These are phyloP conservation scores for Backusella westeae DNA, from an alignment of 192 early-diverging fungal species.

Conservation along the genomic window DNA sequence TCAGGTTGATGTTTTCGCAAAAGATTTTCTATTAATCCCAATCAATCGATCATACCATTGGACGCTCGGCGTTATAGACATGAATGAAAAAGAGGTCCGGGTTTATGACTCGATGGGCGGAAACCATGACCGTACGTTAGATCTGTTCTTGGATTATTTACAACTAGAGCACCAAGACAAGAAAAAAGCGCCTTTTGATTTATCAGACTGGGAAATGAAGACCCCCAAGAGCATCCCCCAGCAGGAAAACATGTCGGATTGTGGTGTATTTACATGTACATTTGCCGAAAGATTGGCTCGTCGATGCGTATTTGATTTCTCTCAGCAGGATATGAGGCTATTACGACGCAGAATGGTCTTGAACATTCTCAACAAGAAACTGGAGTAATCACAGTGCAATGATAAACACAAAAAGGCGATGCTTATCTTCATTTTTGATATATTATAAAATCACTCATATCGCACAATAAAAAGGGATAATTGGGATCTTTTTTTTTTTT, in stretches of 20 bases:
- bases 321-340: conserved; percentile 69
- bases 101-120: conserved; percentile 86
- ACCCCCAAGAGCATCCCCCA: conserved; percentile 70
- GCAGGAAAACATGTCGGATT: conserved; percentile 90
- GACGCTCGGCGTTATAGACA: conserved; percentile 44
- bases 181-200: conserved; percentile 56
- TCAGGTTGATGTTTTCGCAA: conserved; percentile 67
- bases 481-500: too few relatives aligned
- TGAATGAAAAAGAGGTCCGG: conserved; percentile 57
- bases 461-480: too few relatives aligned
- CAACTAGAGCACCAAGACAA: conserved; percentile 75
- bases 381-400: not conserved
- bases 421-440: too few relatives aligned
- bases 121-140: conserved; percentile 51
- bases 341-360: conserved; percentile 72
- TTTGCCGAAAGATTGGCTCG: conserved; percentile 79
- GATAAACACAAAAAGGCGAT: too few relatives aligned
- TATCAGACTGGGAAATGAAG: conserved; percentile 62
- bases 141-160: conserved; percentile 69
- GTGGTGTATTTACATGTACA: conserved; percentile 89
- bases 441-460: too few relatives aligned
- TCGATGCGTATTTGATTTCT: conserved; percentile 63
- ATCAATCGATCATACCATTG: conserved; percentile 65
- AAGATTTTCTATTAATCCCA: conserved; percentile 80
- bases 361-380: conserved; percentile 61